Percentiles rank a stretch among this genome's conserved stretches.
Evolutionary conservation across 306 rosid genomes (phyloP).

Genomic region (Cicer arietinum): DNA sequence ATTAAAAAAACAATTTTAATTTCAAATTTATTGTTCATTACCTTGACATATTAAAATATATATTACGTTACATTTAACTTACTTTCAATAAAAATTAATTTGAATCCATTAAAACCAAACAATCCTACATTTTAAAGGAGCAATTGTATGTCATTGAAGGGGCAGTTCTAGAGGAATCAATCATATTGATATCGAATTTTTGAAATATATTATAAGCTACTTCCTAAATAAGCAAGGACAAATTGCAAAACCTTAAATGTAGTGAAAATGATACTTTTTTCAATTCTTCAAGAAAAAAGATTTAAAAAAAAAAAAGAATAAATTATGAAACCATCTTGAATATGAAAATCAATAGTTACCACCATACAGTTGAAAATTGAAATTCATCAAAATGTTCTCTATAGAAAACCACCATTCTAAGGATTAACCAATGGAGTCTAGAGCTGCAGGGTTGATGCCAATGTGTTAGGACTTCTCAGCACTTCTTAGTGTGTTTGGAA

Average conservation of each 20-base stretch:
- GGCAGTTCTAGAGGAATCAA: neutral
- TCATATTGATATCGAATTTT: neutral
- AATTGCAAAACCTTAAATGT: neutral
- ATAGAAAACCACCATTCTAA: slow-evolving; percentile 30
- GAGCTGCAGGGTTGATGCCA: slow-evolving; percentile 13
- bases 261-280: neutral
- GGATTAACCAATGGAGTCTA: slow-evolving; percentile 36
- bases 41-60: too few species aligned
- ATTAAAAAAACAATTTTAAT: too few species aligned
- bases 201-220: slow-evolving; percentile 7
- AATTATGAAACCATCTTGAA: neutral
- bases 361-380: neutral
- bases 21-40: too few species aligned
- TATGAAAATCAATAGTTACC: neutral
- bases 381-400: neutral
- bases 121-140: too few species aligned
- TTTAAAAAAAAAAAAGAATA: neutral
- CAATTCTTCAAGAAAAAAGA: neutral
- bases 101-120: too few species aligned
- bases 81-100: too few species aligned
- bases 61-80: too few species aligned
- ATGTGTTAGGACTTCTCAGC: slow-evolving; percentile 11
- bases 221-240: neutral
- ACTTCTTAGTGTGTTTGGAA: slow-evolving; percentile 21
- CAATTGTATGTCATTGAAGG: neutral